These are phyloP conservation scores for Raffaelea albimanens DNA, from an alignment of 2,329 filamentous ascomycete species.

Conservation along the genomic window DNA sequence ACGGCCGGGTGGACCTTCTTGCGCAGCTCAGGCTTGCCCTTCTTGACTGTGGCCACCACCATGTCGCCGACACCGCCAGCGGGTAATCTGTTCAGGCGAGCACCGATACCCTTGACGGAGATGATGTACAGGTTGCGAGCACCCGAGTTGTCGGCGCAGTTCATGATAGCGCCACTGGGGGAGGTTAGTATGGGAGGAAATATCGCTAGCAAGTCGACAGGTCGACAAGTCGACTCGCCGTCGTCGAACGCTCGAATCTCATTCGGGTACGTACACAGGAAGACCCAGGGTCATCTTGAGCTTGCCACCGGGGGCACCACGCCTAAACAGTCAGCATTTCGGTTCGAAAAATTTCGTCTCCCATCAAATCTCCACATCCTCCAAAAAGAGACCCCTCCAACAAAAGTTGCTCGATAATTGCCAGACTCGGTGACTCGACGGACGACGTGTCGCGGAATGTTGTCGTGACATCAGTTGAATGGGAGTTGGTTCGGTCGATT, in stretches of 20 bases:
- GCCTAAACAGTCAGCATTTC: constrained; percentile 29
- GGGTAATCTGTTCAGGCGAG: constrained; percentile 92
- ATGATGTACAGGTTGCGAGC: constrained; percentile 99
- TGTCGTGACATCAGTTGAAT: no score
- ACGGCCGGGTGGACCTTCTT: constrained; percentile 99
- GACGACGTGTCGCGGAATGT: no score
- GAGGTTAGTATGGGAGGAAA: not conserved
- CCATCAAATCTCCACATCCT: no score
- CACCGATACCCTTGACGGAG: constrained; percentile 97
- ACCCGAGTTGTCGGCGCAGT: constrained; percentile 99
- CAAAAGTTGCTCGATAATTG: no score
- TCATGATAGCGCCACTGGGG: constrained; percentile 86
- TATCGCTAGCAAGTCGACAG: constrained; percentile 13
- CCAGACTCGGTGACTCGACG: no score
- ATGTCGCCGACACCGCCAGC: constrained; percentile 98
- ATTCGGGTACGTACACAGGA: constrained; percentile 98
- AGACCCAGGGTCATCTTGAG: constrained; percentile 99
- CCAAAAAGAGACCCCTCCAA: no score
- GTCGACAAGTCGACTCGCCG: no score
- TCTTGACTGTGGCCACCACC: constrained; percentile 99
- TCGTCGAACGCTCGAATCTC: no score
- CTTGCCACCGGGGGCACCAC: constrained; percentile 98
- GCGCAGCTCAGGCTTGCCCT: constrained; percentile 99
- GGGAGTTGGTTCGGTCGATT: no score
- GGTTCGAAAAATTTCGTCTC: not conserved